Evolutionary conservation across 1,139 yeast genomes (phyloP), one percentile per base, ranked within the genome.

Genomic region (Zygoascus meyerae): DNA sequence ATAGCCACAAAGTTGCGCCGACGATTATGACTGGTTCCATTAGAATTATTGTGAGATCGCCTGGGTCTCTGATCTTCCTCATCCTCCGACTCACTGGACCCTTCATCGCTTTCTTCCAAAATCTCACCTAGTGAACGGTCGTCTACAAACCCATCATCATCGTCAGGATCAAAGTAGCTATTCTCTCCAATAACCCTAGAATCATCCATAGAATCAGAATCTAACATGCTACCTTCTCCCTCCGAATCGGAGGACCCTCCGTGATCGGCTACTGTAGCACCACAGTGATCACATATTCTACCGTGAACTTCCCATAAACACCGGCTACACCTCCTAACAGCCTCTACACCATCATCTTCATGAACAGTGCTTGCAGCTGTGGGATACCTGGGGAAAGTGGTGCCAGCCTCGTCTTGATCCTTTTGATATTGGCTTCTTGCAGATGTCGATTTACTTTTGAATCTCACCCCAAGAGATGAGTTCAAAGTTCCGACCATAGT

Each of bases 241-340:
- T 36, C 38, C 10, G 26, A 12, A 12, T 33, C 41, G 3, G 41
- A 31, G 2, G 21, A 34, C 10, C 39, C 45, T 28, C 39, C 47
- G 26, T 38, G 34, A 18, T 38, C 43, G 7, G 36, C 36, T 17
- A 40, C 44, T 2, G 15, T 38, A 76, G 87, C 38, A 85, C 52
- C 55, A 44, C 63, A 60, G 43, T 58, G 50, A 11, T 50, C 52
- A 40, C 64, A 60, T 15, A 40, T 47, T 1, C 43, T 34, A 2
- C 54, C 60, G 5, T 54, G 48, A 7, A 60, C 43, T 48, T 60
- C 64, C 64, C 64, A 60, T 44, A 50, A 44, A 44, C 64, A 60
- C 21, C 50, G 42, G 4, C 61, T 52, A 44, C 64, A 60, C 17
- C 64, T 45, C 28, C 43, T 28, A 1, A 60, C 62, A 39, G 59